A percentile compares a stretch with the other conserved stretches of the same genome.
phyloP scores from a whole-genome alignment of 352 stramenopile genomes.

The Phytophthora gonapodyides region DNA sequence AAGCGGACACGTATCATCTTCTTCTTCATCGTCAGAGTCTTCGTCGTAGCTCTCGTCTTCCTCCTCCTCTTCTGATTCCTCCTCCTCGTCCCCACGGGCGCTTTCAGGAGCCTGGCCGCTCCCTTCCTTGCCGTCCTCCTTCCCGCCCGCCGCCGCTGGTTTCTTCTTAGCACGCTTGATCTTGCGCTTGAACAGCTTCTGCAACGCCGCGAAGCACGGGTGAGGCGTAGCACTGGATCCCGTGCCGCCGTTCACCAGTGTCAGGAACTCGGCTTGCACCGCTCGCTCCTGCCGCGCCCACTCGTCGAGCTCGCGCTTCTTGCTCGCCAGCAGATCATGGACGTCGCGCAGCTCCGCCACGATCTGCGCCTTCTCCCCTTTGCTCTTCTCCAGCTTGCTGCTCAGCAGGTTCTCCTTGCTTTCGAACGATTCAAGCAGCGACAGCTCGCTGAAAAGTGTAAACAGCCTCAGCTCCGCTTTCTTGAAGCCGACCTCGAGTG shows the following conservation, averaged over 20 bases:
- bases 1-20: constrained; percentile 90
- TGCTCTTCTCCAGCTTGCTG: constrained; percentile 86
- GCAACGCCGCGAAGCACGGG: constrained; percentile 67
- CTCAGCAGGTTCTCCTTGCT: constrained; percentile 88
- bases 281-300: constrained; percentile 66
- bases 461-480: constrained; percentile 88
- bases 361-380: constrained; percentile 86
- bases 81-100: constrained; percentile 57
- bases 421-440: constrained; percentile 91
- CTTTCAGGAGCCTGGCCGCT: constrained; percentile 31
- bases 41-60: constrained; percentile 82
- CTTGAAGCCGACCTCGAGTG: constrained; percentile 89
- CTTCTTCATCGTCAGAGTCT: constrained; percentile 91
- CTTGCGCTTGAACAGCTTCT: constrained; percentile 93
- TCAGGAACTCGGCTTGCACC: constrained; percentile 73
- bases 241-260: constrained; percentile 67
- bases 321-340: constrained; percentile 70
- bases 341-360: constrained; percentile 78
- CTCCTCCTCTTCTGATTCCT: constrained; percentile 77
- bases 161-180: constrained; percentile 93
- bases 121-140: constrained; percentile 45
- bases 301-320: constrained; percentile 83
- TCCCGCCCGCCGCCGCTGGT: constrained; percentile 7
- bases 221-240: constrained; percentile 48
- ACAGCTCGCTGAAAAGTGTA: constrained; percentile 85